Percentiles rank a stretch among this genome's conserved stretches.
phyloP scores from a whole-genome alignment of 805 yeast genomes.

The Yarrowia sp. region DNA sequence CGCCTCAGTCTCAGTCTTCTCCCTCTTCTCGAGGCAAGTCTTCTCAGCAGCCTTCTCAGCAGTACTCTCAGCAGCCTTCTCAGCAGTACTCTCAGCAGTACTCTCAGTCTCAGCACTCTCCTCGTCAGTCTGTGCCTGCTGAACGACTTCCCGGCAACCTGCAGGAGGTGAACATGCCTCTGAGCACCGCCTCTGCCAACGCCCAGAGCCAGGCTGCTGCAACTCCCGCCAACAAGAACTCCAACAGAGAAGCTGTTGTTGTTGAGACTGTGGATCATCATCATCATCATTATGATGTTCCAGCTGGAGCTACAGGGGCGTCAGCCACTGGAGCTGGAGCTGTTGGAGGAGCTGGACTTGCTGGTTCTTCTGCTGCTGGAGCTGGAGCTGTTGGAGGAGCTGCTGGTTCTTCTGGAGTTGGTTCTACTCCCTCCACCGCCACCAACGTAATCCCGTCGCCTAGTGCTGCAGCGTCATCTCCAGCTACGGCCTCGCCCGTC shows the following conservation, averaged over 20 bases:
- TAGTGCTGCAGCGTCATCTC: neutral
- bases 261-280: conserved; percentile 11
- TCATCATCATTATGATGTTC: conserved; percentile 3
- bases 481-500: neutral
- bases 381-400: conserved; percentile 2
- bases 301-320: neutral
- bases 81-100: neutral
- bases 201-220: neutral
- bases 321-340: neutral
- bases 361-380: neutral
- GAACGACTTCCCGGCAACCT: conserved; percentile 16
- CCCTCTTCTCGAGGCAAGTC: no score
- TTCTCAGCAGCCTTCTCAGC: no score
- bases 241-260: conserved; percentile 11
- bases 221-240: conserved; percentile 19
- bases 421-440: neutral
- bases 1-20: neutral
- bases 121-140: no score
- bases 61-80: neutral
- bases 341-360: neutral
- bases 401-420: neutral
- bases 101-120: no score
- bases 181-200: neutral
- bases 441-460: conserved; percentile 6
- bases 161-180: conserved; percentile 29